Base-by-base conservation (phyloP, 2,329 filamentous ascomycete species). In the Neofusicoccum laricinum region DNA sequence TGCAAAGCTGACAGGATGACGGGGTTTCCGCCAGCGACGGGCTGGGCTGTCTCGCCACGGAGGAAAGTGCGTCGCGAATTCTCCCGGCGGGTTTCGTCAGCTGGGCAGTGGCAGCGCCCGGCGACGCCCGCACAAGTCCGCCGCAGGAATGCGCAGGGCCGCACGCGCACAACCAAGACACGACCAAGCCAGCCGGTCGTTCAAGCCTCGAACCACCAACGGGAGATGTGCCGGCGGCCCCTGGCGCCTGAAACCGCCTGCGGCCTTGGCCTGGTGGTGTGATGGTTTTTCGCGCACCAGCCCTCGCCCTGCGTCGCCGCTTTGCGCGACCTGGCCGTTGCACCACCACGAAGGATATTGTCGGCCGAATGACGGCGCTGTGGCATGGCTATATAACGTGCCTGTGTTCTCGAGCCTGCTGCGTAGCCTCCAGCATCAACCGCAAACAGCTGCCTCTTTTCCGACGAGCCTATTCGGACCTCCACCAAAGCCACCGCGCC, bases 181-280 rank as follows among this genome's bases (percentile, higher is more conserved):
- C 36, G 14, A 19, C 30, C 32, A 49, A 49, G 32, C n/a, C 30
- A 49, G 15, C 17, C 46, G 61, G 61, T 63, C 61, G 58, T 40
- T 64, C 61, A 55, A 57, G 51, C 19, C 58, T 64, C 61, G 61
- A 64, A 64, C 61, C 61, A 64, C 61, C 61, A 55, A 46, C 61
- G 58, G 43, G 58, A 61, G 58, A 61, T 61, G 58, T 49, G 58
- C 45, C 32, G 32, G 58, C 55, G 34, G 55, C 49, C 46, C 55
- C 58, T 49, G 43, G 45, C 57, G 15, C 12, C 32, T 61, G 58
- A 49, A 48, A 61, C 43, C 32, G 43, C 25, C 17, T 45, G 55
- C 55, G 15, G 55, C 12, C 40, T 46, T 59, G 55, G 55, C 55
- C 55, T 3, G 58, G 58, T 61, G 58, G 58, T 61, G 58, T 61